These are phyloP conservation scores for Ceratocystis smalleyi DNA, from an alignment of 2,329 filamentous ascomycete species.

Conservation along the genomic window DNA sequence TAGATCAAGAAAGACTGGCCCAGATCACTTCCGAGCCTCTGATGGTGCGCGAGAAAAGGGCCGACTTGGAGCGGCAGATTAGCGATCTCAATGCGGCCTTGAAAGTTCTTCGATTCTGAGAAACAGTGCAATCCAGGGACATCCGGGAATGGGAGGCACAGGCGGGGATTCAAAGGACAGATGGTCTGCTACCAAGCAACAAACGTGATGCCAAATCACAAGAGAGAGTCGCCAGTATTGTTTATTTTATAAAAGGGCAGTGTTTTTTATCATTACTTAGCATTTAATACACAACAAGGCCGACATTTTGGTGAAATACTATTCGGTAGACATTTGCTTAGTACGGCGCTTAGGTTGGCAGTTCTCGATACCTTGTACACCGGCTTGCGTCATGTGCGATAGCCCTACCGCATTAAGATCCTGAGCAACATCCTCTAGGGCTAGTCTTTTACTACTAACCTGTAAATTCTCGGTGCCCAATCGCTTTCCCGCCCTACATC, in stretches of 20 bases:
- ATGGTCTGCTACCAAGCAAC: background rate
- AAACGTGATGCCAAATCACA: background rate
- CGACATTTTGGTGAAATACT: background rate
- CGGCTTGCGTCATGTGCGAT: too few relatives aligned
- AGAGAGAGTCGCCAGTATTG: background rate
- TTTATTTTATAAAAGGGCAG: background rate
- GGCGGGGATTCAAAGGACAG: too few relatives aligned
- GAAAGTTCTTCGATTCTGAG: background rate
- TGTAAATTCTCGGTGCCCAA: background rate
- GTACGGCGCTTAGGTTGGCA: too few relatives aligned
- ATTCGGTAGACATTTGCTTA: too few relatives aligned
- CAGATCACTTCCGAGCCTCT: slow-evolving; percentile 22
- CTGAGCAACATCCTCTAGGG: too few relatives aligned
- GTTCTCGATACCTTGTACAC: too few relatives aligned
- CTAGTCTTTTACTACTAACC: background rate
- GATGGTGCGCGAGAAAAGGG: slow-evolving; percentile 27
- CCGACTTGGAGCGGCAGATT: slow-evolving; percentile 25
- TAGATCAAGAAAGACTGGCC: slow-evolving; percentile 20
- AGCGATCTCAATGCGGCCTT: background rate
- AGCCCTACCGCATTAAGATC: too few relatives aligned
- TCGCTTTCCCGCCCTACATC: background rate
- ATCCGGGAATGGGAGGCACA: background rate
- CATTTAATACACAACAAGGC: background rate
- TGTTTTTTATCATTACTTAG: background rate
- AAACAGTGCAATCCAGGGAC: background rate